These are phyloP conservation scores for Ophiostoma australiae DNA, from an alignment of 2,329 filamentous ascomycete genomes.

Conservation along the genomic window DNA sequence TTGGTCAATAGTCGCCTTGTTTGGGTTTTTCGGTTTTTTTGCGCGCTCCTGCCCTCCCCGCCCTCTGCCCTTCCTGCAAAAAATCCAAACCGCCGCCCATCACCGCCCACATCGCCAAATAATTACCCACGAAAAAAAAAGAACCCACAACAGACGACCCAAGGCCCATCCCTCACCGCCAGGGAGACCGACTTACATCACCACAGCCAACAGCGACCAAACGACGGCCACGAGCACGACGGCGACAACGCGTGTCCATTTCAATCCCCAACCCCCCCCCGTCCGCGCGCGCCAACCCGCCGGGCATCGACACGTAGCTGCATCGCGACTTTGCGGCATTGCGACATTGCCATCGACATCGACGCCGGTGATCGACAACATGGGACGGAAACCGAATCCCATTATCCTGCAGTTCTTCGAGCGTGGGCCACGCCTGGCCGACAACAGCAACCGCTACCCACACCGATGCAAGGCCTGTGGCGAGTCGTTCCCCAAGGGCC, in stretches of 20 bases:
- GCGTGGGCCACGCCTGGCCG: conserved; percentile 77
- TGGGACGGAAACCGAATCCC: conserved; percentile 80
- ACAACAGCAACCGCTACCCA: conserved; percentile 86
- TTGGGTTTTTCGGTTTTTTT: conserved; percentile 18
- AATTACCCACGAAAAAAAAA: conserved; percentile 17
- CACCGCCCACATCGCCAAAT: conserved; percentile 24
- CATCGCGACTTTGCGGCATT: conserved; percentile 6
- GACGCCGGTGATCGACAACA: conserved; percentile 34
- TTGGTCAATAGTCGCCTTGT: conserved; percentile 17
- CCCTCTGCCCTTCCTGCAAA: conserved; percentile 18
- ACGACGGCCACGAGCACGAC: conserved; percentile 7
- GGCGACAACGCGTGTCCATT: conserved; percentile 1
- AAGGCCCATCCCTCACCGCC: conserved; percentile 19
- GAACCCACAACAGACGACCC: conserved; percentile 20
- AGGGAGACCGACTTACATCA: conserved; percentile 13
- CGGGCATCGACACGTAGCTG: conserved; percentile 7
- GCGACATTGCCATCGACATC: neutral
- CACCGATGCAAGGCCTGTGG: conserved; percentile 87
- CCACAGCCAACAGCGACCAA: neutral
- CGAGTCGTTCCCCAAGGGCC: conserved; percentile 83
- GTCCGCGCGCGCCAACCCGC: neutral
- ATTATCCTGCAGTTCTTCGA: conserved; percentile 86
- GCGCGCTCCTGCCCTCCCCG: conserved; percentile 21
- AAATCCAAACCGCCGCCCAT: conserved; percentile 23
- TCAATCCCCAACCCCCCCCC: neutral